Conservation (phyloP, 805 yeast species). For the Maudiozyma barnettii region DNA sequence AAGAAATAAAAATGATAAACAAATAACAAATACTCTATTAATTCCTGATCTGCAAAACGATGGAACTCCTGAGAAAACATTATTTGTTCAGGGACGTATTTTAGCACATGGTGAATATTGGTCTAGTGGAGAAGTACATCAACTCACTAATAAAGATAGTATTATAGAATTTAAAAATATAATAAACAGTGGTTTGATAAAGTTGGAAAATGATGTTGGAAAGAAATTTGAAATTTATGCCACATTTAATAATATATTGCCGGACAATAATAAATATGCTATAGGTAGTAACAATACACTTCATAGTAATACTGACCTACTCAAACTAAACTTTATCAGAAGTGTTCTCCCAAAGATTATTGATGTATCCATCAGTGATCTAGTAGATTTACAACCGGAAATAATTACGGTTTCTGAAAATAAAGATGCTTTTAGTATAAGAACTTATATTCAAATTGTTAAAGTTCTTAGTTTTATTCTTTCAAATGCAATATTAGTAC, state of each 20-base stretch:
- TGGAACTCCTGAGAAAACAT: too few relatives aligned
- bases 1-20: background rate
- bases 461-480: constrained; percentile 18
- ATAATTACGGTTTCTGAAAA: constrained; percentile 12
- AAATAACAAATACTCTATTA: too few relatives aligned
- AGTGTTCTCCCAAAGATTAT: too few relatives aligned
- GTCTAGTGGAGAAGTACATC: constrained; percentile 25
- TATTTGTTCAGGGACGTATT: too few relatives aligned
- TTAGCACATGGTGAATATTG: constrained; percentile 14
- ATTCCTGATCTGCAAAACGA: too few relatives aligned
- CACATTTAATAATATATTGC: constrained; percentile 25
- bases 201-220: background rate
- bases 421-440: constrained; percentile 23
- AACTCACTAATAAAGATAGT: constrained; percentile 11
- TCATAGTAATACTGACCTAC: constrained; percentile 8
- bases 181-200: constrained; percentile 18
- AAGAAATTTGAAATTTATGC: constrained; percentile 26
- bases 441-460: constrained; percentile 26
- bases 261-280: constrained; percentile 3
- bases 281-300: background rate
- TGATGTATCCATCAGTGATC: background rate
- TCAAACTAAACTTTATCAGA: background rate
- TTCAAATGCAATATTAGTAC: constrained; percentile 18
- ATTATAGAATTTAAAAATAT: constrained; percentile 17
- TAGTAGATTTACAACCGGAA: constrained; percentile 9